Base-by-base conservation (phyloP, 495 filamentous ascomycete genomes). In the Neurospora sp. region DNA sequence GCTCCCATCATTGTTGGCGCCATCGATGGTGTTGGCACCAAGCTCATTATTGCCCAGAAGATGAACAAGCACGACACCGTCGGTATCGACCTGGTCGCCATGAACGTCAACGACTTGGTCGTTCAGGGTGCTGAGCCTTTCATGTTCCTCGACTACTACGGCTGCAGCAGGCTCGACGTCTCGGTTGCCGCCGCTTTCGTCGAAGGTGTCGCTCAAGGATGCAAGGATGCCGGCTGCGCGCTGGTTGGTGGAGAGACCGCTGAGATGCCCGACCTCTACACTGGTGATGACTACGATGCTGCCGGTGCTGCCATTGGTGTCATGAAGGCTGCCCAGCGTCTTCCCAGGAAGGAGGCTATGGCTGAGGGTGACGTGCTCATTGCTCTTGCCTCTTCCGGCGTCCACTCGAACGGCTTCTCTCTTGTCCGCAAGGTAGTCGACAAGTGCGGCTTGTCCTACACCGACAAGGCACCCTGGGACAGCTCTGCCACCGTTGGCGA, bases 61-160 rank as follows among this genome's bases (percentile, higher is more conserved):
- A 91, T 95, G 77, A 86, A 89, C 70, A 93, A 97, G 83, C 94
- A 97, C 83, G 89, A 93, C 81, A 97, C 93, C 6, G 94, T 98
- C 14, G 95, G 93, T 74, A 93, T 98, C 77, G 96, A 99, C 80
- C 88, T 99, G 14, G 96, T 98, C 3, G 96, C 96, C 74, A 98
- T 98, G 96, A 97, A 96, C 80, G 96, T 97, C 78, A 98, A 99
- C 82, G 96, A 98, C 82, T 87, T 98, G 0, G 90, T 98, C 61
- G 96, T 97, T 16, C 94, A 98, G 82, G 96, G 96, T 69, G 96
- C 96, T 1, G 91, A 95, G 79, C 93, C 96, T 11, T 85, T 97
- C 78, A 93, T 93, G 84, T 98, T 99, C 88, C 89, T 97, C 69
- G 96, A 98, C 85, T 97, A 93, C 86, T 97, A 94, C 85, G 94